Evolutionary conservation across 2,329 filamentous ascomycete genomes (phyloP).

Genomic region (Epichloe sylvatica): DNA sequence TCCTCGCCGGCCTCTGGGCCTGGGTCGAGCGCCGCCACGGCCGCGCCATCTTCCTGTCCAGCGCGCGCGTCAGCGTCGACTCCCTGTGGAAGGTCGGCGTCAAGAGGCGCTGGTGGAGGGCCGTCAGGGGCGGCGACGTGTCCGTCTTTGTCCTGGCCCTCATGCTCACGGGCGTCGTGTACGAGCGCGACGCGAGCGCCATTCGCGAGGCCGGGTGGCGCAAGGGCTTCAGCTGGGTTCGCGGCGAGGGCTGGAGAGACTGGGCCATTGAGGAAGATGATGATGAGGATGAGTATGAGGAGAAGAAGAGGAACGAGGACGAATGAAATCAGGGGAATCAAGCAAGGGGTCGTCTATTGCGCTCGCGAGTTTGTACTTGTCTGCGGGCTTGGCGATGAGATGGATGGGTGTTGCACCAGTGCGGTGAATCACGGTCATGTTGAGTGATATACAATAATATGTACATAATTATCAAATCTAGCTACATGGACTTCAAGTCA

Average conservation of each 20-base stretch:
- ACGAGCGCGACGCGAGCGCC: conserved; percentile 56
- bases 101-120: conserved; percentile 79
- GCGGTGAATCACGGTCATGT: no score
- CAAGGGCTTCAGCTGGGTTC: conserved; percentile 59
- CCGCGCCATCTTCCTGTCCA: conserved; percentile 63
- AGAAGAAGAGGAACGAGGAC: neutral
- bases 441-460: no score
- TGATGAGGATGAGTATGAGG: conserved; percentile 11
- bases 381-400: no score
- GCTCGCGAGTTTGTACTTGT: neutral
- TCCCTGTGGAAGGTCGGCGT: conserved; percentile 86
- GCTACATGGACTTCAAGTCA: no score
- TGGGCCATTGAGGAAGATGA: conserved; percentile 37
- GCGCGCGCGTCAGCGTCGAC: conserved; percentile 63
- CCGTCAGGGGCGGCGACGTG: conserved; percentile 70
- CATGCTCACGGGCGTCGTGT: conserved; percentile 63
- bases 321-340: neutral
- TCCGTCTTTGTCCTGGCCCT: conserved; percentile 69
- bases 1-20: conserved; percentile 73
- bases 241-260: conserved; percentile 64
- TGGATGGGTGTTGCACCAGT: no score
- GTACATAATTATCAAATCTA: no score
- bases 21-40: conserved; percentile 55
- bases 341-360: neutral
- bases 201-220: conserved; percentile 53